Evolutionary conservation across 1,284 basidiomycete genomes (phyloP), one percentile per base, ranked within the genome.

Genomic region (Dichomitus squalens): DNA sequence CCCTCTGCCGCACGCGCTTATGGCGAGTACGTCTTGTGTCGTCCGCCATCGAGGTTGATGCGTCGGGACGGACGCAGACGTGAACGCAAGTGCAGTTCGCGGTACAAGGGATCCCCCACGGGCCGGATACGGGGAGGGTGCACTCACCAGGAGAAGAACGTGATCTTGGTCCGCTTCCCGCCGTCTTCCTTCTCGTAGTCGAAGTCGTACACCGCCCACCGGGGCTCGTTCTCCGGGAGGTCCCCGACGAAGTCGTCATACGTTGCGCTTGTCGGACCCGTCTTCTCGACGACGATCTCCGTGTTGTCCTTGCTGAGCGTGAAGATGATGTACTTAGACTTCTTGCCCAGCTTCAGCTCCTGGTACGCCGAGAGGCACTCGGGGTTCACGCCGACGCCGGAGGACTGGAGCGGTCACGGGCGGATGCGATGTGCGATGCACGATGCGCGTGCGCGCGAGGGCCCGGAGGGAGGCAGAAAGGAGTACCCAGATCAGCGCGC

Each of bases 141-240:
- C 29, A 79, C 85, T 70, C 69, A 89, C 88, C 96, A 99, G 57
- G 87, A 85, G 75, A 86, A 73, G 73, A 98, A 98, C 68, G 81
- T 79, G 66, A 98, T 83, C 83, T 98, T 98, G 84, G 92, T 96
- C 74, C 96, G 84, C 76, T 85, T 89, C 59, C 92, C 92, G 61
- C 81, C 93, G 18, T 80, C 92, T 62, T 86, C 87, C 73, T 84
- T 84, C 78, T 92, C 85, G 71, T 82, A 98, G 71, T 93, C 88
- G 63, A 96, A 90, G 75, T 98, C 96, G 75, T 95, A 98, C 46
- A 98, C 85, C 31, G 91, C 96, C 86, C 90, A 99, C 75, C 91
- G 81, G 72, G 91, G 94, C 68, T 93, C 85, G 20, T 68, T 65
- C 70, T 87, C 83, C 1, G 95, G 95, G 47, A 99, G 81, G 68